phyloP scores from a whole-genome alignment of 352 stramenopile species.

The Phytophthora idaei region DNA sequence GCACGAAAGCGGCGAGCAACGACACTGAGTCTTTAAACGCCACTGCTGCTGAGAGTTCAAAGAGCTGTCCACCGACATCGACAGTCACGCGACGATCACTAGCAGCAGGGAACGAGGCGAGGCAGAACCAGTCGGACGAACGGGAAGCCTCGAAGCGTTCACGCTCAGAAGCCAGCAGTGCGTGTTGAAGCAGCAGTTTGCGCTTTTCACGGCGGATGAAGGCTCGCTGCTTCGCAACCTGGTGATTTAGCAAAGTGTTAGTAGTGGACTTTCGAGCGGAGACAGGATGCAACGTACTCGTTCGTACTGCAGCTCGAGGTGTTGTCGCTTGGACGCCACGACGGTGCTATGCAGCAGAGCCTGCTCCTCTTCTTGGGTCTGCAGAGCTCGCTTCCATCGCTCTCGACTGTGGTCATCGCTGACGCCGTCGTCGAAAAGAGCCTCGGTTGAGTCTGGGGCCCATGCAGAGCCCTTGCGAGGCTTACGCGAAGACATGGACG shows the following conservation, averaged over 20 bases:
- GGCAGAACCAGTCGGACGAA: slow-evolving; percentile 79
- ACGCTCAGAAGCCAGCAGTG: slow-evolving; percentile 72
- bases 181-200: slow-evolving; percentile 76
- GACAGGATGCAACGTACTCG: slow-evolving; percentile 34
- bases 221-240: slow-evolving; percentile 76
- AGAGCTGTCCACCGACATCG: slow-evolving; percentile 74
- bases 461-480: slow-evolving; percentile 28
- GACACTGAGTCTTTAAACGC: slow-evolving; percentile 63
- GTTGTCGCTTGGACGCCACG: slow-evolving; percentile 67
- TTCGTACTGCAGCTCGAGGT: slow-evolving; percentile 67
- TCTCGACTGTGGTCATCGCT: slow-evolving; percentile 28
- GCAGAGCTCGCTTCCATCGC: slow-evolving; percentile 44
- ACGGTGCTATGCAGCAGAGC: slow-evolving; percentile 73
- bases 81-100: slow-evolving; percentile 60
- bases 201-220: slow-evolving; percentile 84
- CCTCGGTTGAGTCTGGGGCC: slow-evolving; percentile 27
- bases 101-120: slow-evolving; percentile 48
- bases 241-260: background rate
- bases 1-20: slow-evolving; percentile 68
- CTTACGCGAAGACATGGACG: slow-evolving; percentile 27
- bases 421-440: slow-evolving; percentile 28
- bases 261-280: background rate
- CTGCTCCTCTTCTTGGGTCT: slow-evolving; percentile 64
- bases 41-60: slow-evolving; percentile 62
- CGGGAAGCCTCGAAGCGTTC: slow-evolving; percentile 77